Conservation (phyloP, 1,284 basidiomycete genomes). For the Melampsora larici-populina region DNA sequence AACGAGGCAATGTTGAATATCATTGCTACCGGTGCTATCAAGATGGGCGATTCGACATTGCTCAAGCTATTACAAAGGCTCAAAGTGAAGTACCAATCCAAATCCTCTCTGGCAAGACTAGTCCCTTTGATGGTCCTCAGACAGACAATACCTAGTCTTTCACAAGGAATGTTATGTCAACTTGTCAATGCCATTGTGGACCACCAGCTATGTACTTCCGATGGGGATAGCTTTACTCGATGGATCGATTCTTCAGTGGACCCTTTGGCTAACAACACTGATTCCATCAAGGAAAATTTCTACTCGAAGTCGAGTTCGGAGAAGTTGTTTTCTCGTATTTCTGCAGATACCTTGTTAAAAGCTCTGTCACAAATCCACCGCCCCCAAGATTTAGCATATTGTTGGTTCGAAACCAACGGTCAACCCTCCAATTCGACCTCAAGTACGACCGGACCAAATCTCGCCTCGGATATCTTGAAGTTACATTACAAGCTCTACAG, state of each 20-base stretch:
- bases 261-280: neutral
- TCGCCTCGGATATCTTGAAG: constrained; percentile 16
- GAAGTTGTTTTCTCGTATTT: constrained; percentile 21
- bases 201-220: constrained; percentile 5
- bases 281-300: constrained; percentile 17
- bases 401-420: constrained; percentile 32
- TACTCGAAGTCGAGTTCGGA: constrained; percentile 36
- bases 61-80: constrained; percentile 23
- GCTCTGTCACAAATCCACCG: constrained; percentile 15
- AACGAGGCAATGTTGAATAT: constrained; percentile 29
- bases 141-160: constrained; percentile 3
- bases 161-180: constrained; percentile 5
- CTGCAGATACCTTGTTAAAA: constrained; percentile 10
- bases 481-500: constrained; percentile 30
- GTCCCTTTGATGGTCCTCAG: constrained; percentile 29
- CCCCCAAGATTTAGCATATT: constrained; percentile 20
- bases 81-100: neutral
- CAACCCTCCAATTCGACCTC: constrained; percentile 15
- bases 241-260: constrained; percentile 18
- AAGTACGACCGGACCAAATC: neutral
- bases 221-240: constrained; percentile 19
- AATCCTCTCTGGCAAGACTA: constrained; percentile 18
- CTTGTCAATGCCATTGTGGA: constrained; percentile 31
- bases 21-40: constrained; percentile 12
- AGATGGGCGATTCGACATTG: constrained; percentile 23